phyloP scores from a whole-genome alignment of 345 rosid genomes.

The Murraya koenigii region DNA sequence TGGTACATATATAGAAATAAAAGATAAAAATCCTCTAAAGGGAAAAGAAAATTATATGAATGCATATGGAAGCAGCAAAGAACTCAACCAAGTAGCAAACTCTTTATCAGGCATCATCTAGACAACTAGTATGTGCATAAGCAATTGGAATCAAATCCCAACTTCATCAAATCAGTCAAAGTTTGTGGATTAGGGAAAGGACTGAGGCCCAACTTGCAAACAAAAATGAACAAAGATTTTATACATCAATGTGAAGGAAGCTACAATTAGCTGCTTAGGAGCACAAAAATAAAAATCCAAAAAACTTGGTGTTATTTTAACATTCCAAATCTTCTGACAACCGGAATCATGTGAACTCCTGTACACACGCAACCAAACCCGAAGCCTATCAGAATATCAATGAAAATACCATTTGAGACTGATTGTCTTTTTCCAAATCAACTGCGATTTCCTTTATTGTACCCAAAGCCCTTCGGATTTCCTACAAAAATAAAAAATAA shows the following conservation, averaged over 20 bases:
- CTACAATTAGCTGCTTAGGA: not conserved
- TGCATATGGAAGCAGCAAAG: not conserved
- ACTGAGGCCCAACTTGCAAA: not conserved
- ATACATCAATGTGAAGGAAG: not conserved
- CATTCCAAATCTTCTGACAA: not conserved
- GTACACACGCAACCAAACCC: not conserved
- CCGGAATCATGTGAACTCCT: not conserved
- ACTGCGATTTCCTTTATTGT: constrained; percentile 71
- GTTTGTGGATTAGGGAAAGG: not conserved
- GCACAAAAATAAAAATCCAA: not conserved
- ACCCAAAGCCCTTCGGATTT: constrained; percentile 57
- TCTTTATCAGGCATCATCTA: not conserved
- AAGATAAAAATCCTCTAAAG: not conserved
- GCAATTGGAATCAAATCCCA: not conserved
- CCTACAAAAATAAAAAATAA: constrained; percentile 46
- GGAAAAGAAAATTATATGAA: not conserved
- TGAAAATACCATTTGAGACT: constrained; percentile 56
- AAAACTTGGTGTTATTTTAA: not conserved
- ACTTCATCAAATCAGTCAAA: not conserved
- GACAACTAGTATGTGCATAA: not conserved
- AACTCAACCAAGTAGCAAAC: not conserved
- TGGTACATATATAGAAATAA: not conserved
- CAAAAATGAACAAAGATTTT: not conserved
- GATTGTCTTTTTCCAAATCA: constrained; percentile 67
- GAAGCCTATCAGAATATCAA: not conserved